Conservation (phyloP, 2,329 filamentous ascomycete genomes). For the Alternaria metachromatica region DNA sequence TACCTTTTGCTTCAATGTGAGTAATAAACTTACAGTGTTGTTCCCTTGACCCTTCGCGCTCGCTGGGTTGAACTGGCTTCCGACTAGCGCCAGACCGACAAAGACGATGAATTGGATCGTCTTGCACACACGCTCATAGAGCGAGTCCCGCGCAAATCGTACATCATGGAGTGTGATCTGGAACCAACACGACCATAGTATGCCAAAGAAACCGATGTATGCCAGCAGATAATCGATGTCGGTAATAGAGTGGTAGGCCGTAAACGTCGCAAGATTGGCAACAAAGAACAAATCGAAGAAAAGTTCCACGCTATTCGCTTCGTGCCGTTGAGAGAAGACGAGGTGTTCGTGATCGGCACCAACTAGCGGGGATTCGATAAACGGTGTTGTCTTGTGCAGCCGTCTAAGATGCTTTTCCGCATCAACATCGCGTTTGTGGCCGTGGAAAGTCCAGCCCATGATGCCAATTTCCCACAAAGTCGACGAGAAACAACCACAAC, state of each 20-base stretch:
- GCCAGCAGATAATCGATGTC: slow-evolving; percentile 40
- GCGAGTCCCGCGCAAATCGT: slow-evolving; percentile 47
- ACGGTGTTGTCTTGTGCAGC: slow-evolving; percentile 43
- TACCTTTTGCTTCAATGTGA: fast-evolving
- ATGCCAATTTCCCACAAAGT: neutral
- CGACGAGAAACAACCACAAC: neutral
- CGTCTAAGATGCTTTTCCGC: slow-evolving; percentile 46
- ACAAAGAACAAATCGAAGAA: slow-evolving; percentile 46
- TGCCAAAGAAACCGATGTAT: slow-evolving; percentile 50
- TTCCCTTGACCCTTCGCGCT: slow-evolving; percentile 27
- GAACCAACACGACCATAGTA: slow-evolving; percentile 49
- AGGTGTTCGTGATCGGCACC: slow-evolving; percentile 46
- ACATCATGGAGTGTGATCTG: slow-evolving; percentile 51
- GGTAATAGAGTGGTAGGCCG: slow-evolving; percentile 49
- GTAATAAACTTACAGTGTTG: slow-evolving; percentile 32
- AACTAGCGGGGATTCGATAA: slow-evolving; percentile 44
- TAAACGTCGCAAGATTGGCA: slow-evolving; percentile 50
- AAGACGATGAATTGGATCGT: slow-evolving; percentile 47
- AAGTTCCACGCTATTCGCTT: slow-evolving; percentile 49
- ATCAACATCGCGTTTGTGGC: slow-evolving; percentile 37
- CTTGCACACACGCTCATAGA: slow-evolving; percentile 49
- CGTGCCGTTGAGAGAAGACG: slow-evolving; percentile 48
- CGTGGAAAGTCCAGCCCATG: slow-evolving; percentile 45
- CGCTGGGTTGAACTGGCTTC: slow-evolving; percentile 44
- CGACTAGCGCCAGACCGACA: slow-evolving; percentile 47